Evolutionary conservation across 164 flowering plant species (phyloP).

Genomic region (Chloranthus sessilifolius): DNA sequence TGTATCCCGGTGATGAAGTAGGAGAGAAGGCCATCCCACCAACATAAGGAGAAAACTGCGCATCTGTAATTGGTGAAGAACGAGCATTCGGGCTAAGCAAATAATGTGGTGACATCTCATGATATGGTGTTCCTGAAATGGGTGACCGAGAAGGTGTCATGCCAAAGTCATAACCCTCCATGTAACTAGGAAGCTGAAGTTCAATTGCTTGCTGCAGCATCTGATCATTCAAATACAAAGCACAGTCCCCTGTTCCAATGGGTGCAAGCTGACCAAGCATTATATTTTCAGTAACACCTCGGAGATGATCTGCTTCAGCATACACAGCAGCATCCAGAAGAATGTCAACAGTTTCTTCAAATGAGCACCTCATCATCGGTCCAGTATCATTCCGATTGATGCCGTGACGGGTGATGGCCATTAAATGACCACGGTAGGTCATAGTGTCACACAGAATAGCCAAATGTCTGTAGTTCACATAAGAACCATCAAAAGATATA

Average conservation of each 20-base stretch:
- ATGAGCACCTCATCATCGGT: conserved; percentile 99
- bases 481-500: conserved; percentile 98
- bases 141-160: conserved; percentile 94
- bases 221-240: conserved; percentile 78
- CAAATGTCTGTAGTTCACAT: conserved; percentile 92
- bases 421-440: conserved; percentile 96
- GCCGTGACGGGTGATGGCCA: conserved; percentile 99
- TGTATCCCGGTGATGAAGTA: conserved; percentile 80
- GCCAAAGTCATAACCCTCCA: conserved; percentile 91
- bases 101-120: conserved; percentile 90
- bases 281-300: conserved; percentile 95
- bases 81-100: conserved; percentile 76
- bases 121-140: conserved; percentile 75
- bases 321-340: conserved; percentile 96
- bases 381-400: conserved; percentile 96
- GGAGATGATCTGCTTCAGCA: conserved; percentile 82
- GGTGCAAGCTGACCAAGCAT: conserved; percentile 99
- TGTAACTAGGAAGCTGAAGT: conserved; percentile 90
- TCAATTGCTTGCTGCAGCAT: conserved; percentile 97
- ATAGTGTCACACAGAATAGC: conserved; percentile 98
- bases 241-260: conserved; percentile 92
- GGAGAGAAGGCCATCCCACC: conserved; percentile 96
- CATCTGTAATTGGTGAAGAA: conserved; percentile 70
- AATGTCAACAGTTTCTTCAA: conserved; percentile 98
- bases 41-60: conserved; percentile 90